These are phyloP conservation scores for Mycena maculata DNA, from an alignment of 768 basidiomycete genomes.

Conservation along the genomic window DNA sequence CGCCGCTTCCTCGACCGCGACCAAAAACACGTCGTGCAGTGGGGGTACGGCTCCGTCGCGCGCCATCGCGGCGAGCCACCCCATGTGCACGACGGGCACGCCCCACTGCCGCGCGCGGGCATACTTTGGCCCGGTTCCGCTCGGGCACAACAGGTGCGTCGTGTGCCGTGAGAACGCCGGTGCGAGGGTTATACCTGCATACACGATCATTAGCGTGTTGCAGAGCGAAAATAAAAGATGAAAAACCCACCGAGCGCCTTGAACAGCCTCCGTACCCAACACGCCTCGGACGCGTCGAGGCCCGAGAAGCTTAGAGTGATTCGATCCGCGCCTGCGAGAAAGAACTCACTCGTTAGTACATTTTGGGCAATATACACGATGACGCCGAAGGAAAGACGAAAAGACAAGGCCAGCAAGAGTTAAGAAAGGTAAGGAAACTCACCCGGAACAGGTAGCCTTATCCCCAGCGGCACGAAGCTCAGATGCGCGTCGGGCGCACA, in stretches of 20 bases:
- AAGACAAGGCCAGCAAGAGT: too few species aligned
- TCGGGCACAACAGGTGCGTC: slow-evolving; percentile 86
- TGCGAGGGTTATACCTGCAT: slow-evolving; percentile 64
- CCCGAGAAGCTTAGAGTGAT: slow-evolving; percentile 80
- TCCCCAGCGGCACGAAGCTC: slow-evolving; percentile 73
- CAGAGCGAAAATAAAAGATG: slow-evolving; percentile 1
- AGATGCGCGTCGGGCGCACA: slow-evolving; percentile 75
- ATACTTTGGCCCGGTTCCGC: slow-evolving; percentile 76
- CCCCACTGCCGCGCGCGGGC: slow-evolving; percentile 85
- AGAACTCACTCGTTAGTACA: neutral
- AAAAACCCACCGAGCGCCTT: slow-evolving; percentile 65
- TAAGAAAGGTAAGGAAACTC: slow-evolving; percentile 31
- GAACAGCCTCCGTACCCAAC: slow-evolving; percentile 73
- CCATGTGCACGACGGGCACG: slow-evolving; percentile 74
- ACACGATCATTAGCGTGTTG: neutral
- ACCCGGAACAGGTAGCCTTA: slow-evolving; percentile 72
- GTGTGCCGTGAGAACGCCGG: slow-evolving; percentile 72
- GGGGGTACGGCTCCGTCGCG: slow-evolving; percentile 60
- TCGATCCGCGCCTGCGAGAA: slow-evolving; percentile 64
- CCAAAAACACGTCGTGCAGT: slow-evolving; percentile 48
- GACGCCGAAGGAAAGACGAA: too few species aligned
- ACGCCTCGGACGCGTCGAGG: slow-evolving; percentile 74
- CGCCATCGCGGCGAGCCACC: slow-evolving; percentile 76
- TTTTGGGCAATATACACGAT: neutral
- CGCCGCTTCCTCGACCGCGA: slow-evolving; percentile 33